Conservation (phyloP, 2,329 filamentous ascomycete species). For the Trichoderma cornu-damae region DNA sequence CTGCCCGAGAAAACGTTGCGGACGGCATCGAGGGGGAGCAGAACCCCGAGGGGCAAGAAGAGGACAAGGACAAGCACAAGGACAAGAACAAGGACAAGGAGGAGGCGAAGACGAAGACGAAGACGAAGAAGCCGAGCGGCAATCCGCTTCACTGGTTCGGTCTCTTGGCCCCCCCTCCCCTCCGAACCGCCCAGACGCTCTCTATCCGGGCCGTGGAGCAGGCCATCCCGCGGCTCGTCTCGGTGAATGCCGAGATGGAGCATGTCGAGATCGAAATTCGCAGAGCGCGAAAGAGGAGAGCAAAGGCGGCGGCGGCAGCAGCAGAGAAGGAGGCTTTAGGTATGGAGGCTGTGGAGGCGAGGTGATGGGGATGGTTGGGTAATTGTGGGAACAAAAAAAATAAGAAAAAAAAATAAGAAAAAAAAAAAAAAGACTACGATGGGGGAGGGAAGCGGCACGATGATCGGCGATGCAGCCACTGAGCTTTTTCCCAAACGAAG, state of each 20-base stretch:
- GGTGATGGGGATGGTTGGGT: background rate
- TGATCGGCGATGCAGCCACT: background rate
- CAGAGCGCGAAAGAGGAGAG: constrained; percentile 51
- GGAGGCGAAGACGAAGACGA: constrained; percentile 15
- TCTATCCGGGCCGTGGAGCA: constrained; percentile 53
- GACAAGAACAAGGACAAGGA: constrained; percentile 21
- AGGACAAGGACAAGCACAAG: constrained; percentile 13
- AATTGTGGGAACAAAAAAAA: constrained; percentile 11
- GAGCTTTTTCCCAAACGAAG: background rate
- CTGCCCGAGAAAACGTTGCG: background rate
- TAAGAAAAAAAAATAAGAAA: constrained; percentile 17
- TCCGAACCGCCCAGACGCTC: constrained; percentile 54
- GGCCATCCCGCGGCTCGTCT: constrained; percentile 53
- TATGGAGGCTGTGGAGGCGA: constrained; percentile 19
- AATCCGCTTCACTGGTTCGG: constrained; percentile 55
- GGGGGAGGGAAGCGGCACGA: too few relatives aligned
- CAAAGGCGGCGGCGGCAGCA: constrained; percentile 40
- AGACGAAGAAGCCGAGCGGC: constrained; percentile 18
- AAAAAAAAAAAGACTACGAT: background rate
- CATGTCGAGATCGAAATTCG: constrained; percentile 65
- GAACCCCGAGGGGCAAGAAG: background rate
- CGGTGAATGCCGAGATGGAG: constrained; percentile 56
- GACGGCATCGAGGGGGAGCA: background rate
- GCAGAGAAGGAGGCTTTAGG: constrained; percentile 27
- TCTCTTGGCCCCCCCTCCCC: constrained; percentile 46